A percentile compares a stretch with the other conserved stretches of the same genome.
Evolutionary conservation across 192 early-diverging fungal genomes (phyloP).

Genomic region (Backusella macrospora): DNA sequence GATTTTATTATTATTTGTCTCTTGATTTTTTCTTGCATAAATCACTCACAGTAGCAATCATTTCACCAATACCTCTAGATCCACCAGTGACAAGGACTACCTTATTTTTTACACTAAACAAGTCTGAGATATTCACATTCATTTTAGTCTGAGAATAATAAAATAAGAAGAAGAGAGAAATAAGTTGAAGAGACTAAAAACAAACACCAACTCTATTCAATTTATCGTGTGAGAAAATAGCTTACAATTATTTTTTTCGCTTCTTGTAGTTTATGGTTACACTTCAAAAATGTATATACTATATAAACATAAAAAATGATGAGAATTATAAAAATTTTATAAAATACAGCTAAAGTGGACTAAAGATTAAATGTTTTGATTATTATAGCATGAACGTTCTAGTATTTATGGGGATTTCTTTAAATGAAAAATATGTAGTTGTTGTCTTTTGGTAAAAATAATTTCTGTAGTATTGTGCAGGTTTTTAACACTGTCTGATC

Average conservation of each 20-base stretch:
- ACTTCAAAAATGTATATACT: neutral
- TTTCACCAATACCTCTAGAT: constrained; percentile 60
- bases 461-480: too few relatives aligned
- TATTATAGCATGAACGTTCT: too few relatives aligned
- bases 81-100: constrained; percentile 84
- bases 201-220: neutral
- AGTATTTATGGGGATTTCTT: too few relatives aligned
- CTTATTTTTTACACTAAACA: constrained; percentile 22
- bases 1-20: neutral
- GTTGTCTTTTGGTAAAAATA: too few relatives aligned
- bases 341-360: too few relatives aligned
- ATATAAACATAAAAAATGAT: too few relatives aligned
- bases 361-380: too few relatives aligned
- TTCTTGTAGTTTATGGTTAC: neutral
- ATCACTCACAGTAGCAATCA: constrained; percentile 51
- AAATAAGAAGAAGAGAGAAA: neutral
- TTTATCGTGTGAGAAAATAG: constrained; percentile 10
- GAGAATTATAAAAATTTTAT: too few relatives aligned
- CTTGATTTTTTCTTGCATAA: neutral
- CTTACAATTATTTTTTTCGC: neutral
- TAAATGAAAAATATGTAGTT: too few relatives aligned
- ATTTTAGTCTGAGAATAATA: neutral
- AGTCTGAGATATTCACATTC: constrained; percentile 15
- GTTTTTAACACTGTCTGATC: too few relatives aligned
- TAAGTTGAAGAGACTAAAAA: neutral